These are phyloP conservation scores for Hanseniaspora sp. DNA, from an alignment of 1,139 yeast genomes.

Conservation along the genomic window DNA sequence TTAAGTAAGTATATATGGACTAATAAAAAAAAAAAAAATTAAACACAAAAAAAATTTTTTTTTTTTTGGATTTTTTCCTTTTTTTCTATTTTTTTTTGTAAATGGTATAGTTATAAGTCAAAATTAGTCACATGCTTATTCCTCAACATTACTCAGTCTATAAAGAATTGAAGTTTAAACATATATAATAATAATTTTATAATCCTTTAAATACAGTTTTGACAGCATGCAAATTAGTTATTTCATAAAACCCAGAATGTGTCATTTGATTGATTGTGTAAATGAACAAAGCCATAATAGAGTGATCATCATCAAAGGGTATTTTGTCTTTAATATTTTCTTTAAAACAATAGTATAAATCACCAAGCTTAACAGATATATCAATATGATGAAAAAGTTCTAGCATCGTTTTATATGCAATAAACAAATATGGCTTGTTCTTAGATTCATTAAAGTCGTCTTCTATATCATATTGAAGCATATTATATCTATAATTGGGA, in stretches of 20 bases:
- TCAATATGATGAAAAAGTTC: constrained; percentile 3
- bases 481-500: not conserved
- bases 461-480: not conserved
- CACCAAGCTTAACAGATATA: constrained; percentile 7
- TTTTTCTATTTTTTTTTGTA: no score
- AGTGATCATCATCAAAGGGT: not conserved
- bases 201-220: not conserved
- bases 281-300: not conserved
- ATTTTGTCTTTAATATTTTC: not conserved
- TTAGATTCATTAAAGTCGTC: not conserved
- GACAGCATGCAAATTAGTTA: constrained; percentile 1
- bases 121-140: no score
- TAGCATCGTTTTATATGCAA: not conserved
- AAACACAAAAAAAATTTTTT: no score
- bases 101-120: no score
- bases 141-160: no score
- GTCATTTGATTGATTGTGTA: constrained; percentile 4
- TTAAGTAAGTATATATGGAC: no score
- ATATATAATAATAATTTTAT: not conserved
- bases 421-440: not conserved
- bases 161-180: no score
- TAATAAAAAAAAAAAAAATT: no score
- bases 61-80: no score
- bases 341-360: constrained; percentile 7
- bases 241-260: constrained; percentile 7